Evolutionary conservation across 2,329 filamentous ascomycete genomes (phyloP).

Genomic region (Colletotrichum destructivum): DNA sequence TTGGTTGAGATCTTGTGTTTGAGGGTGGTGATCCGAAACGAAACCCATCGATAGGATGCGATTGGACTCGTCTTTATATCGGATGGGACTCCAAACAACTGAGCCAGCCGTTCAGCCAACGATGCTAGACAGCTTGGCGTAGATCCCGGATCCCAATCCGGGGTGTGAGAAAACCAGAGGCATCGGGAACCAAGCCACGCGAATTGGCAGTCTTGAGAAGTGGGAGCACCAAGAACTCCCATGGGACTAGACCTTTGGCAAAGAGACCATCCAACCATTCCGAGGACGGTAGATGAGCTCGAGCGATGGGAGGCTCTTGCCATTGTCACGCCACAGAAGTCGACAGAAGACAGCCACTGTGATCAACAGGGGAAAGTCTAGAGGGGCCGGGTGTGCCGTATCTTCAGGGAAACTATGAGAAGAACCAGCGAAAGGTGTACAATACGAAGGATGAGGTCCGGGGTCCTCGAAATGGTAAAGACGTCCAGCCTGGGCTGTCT

Average conservation of each 20-base stretch:
- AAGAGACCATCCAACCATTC: neutral
- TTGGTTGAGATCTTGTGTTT: conserved; percentile 4
- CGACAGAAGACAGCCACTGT: neutral
- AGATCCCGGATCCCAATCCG: conserved; percentile 10
- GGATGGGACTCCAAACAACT: neutral
- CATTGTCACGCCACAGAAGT: neutral
- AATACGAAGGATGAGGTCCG: neutral
- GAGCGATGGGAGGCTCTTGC: conserved; percentile 16
- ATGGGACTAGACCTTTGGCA: neutral
- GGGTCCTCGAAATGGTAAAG: conserved; percentile 13
- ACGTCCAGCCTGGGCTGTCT: neutral
- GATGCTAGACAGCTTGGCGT: neutral
- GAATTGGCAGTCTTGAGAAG: neutral
- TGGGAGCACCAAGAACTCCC: neutral
- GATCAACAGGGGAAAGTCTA: conserved; percentile 23
- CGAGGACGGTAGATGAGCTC: neutral
- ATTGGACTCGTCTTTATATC: conserved; percentile 27
- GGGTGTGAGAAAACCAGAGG: neutral
- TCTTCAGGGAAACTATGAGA: neutral
- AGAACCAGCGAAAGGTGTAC: neutral
- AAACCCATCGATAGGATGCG: neutral
- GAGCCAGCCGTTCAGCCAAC: neutral
- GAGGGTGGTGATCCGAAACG: conserved; percentile 4
- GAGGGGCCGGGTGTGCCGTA: neutral
- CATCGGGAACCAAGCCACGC: conserved; percentile 24